Percentiles rank a stretch among this genome's conserved stretches.
Conservation (phyloP, 345 rosid genomes). For the Bruguiera sexangula region DNA sequence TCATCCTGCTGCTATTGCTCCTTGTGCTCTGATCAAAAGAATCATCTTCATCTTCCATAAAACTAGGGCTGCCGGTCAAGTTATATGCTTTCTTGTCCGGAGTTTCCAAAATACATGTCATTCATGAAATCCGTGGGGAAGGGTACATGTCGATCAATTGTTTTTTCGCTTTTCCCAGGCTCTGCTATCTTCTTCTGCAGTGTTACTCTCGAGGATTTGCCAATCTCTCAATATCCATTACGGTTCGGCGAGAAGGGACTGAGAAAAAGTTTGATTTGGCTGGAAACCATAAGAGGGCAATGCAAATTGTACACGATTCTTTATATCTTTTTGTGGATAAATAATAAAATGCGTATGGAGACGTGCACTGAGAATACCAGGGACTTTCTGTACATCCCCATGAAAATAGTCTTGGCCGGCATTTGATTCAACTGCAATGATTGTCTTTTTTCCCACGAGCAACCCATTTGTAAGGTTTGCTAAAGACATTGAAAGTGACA, state of each 20-base stretch:
- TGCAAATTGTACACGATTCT: neutral
- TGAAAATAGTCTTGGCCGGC: neutral
- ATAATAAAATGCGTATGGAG: neutral
- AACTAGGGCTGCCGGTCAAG: constrained; percentile 33
- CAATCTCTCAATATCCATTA: constrained; percentile 29
- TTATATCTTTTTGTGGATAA: too few relatives aligned
- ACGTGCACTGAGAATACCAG: neutral
- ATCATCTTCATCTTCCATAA: constrained; percentile 20
- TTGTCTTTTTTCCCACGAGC: neutral
- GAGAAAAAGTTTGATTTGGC: neutral
- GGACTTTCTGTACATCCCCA: neutral
- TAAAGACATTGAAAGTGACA: too few relatives aligned
- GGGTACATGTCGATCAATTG: constrained; percentile 20
- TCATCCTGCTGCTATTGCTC: constrained; percentile 52
- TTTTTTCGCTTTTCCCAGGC: constrained; percentile 12
- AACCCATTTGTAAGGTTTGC: too few relatives aligned
- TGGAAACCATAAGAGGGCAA: neutral
- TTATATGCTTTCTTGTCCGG: constrained; percentile 39
- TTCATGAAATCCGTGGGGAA: constrained; percentile 68
- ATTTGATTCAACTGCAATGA: neutral
- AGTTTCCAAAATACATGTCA: constrained; percentile 54
- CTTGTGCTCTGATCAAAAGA: constrained; percentile 52
- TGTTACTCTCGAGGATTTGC: constrained; percentile 17
- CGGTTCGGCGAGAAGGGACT: neutral
- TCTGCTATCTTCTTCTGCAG: constrained; percentile 34